Percentiles rank a stretch among this genome's conserved stretches.
phyloP scores from a whole-genome alignment of 208 protist species.

The Leishmania tarentolae region DNA sequence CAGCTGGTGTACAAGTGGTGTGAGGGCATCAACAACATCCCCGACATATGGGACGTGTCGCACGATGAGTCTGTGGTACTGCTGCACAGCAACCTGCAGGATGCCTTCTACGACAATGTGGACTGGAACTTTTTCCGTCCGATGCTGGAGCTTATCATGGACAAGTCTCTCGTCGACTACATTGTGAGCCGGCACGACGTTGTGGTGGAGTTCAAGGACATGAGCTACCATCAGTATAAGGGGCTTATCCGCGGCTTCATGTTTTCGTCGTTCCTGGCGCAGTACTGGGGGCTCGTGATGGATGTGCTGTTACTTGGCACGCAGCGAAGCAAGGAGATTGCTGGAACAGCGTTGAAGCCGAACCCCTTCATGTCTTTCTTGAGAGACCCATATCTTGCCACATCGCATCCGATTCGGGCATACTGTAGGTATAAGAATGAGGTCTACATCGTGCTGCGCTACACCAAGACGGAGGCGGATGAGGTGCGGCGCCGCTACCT shows the following conservation, averaged over 20 bases:
- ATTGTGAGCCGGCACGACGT: constrained; percentile 99
- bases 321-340: constrained; percentile 98
- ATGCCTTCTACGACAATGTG: constrained; percentile 99
- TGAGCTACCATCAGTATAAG: constrained; percentile 99
- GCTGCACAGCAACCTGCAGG: constrained; percentile 97
- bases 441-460: constrained; percentile 98
- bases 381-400: constrained; percentile 94
- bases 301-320: constrained; percentile 99
- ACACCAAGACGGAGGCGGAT: constrained; percentile 97
- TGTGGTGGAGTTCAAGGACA: constrained; percentile 99
- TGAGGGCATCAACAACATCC: constrained; percentile 99
- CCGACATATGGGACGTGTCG: constrained; percentile 97
- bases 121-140: constrained; percentile 99
- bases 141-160: constrained; percentile 99
- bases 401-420: constrained; percentile 97
- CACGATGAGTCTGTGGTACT: constrained; percentile 99
- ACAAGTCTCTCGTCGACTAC: constrained; percentile 99
- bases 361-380: constrained; percentile 99
- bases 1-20: constrained; percentile 99
- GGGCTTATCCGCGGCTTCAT: constrained; percentile 99
- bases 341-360: constrained; percentile 95
- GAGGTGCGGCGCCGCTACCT: constrained; percentile 99
- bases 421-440: constrained; percentile 99
- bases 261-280: constrained; percentile 99
- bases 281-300: constrained; percentile 99